A percentile compares a stretch with the other conserved stretches of the same genome.
Conservation (phyloP, 2,329 filamentous ascomycete genomes). For the Colletotrichum salicis region DNA sequence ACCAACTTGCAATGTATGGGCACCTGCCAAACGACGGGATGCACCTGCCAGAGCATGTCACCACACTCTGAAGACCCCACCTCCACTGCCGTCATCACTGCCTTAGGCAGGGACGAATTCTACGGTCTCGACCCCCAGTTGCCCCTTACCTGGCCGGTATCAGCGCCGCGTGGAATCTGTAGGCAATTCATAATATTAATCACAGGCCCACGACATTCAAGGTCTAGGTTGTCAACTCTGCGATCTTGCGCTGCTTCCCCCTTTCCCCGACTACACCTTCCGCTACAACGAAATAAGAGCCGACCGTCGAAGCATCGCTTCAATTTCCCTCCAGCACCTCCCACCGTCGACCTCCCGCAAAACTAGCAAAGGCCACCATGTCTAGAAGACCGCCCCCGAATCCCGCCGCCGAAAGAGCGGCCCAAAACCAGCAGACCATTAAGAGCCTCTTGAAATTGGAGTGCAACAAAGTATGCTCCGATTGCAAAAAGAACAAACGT, state of each 20-base stretch:
- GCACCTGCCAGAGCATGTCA: conserved; percentile 10
- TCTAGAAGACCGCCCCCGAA: conserved; percentile 80
- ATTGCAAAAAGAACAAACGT: conserved; percentile 99
- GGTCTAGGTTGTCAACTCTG: conserved; percentile 22
- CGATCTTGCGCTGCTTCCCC: conserved; percentile 20
- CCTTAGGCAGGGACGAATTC: conserved; percentile 32
- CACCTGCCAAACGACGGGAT: neutral
- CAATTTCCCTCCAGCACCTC: neutral
- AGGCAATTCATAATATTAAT: conserved; percentile 27
- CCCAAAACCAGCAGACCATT: conserved; percentile 92
- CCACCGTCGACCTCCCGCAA: neutral
- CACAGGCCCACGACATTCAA: conserved; percentile 22
- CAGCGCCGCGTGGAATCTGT: conserved; percentile 28
- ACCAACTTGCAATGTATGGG: neutral
- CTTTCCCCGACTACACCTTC: neutral
- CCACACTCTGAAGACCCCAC: conserved; percentile 21
- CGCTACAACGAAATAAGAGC: neutral
- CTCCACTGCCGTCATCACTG: conserved; percentile 31
- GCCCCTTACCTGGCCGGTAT: conserved; percentile 33
- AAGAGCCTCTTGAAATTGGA: conserved; percentile 96
- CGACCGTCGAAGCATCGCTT: neutral
- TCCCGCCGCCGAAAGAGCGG: conserved; percentile 85
- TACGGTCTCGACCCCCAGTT: conserved; percentile 26
- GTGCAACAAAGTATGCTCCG: conserved; percentile 94
- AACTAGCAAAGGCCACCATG: conserved; percentile 61